phyloP scores from a whole-genome alignment of 352 stramenopile genomes.

The Phytophthora fragariaefolia region DNA sequence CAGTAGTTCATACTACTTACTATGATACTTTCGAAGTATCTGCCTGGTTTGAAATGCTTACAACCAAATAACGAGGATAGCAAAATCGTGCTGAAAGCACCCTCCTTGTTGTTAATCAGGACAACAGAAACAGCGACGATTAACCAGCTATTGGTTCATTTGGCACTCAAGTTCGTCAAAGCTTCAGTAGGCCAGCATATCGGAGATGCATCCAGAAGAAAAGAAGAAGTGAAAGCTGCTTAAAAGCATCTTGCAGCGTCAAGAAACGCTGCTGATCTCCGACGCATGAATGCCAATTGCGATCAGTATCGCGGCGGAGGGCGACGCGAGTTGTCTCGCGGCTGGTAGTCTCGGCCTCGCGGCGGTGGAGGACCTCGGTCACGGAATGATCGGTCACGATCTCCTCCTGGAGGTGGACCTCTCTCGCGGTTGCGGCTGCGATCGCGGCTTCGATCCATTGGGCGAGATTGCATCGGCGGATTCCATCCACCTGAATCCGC shows the following conservation, averaged over 20 bases:
- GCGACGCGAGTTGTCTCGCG: slow-evolving; percentile 39
- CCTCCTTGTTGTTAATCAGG: slow-evolving; percentile 39
- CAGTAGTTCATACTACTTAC: too few relatives aligned
- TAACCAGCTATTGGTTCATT: too few relatives aligned
- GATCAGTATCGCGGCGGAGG: slow-evolving; percentile 43
- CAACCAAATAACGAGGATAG: slow-evolving; percentile 4
- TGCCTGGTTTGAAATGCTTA: slow-evolving; percentile 2
- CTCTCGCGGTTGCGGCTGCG: slow-evolving; percentile 51
- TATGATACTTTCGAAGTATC: too few relatives aligned
- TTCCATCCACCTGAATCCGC: slow-evolving; percentile 37
- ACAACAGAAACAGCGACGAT: slow-evolving; percentile 20
- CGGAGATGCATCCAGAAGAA: slow-evolving; percentile 5
- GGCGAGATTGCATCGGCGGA: slow-evolving; percentile 27
- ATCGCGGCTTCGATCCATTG: slow-evolving; percentile 58
- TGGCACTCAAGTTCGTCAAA: slow-evolving; percentile 3
- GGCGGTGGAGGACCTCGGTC: slow-evolving; percentile 38
- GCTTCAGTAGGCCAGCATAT: slow-evolving; percentile 20
- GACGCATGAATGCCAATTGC: slow-evolving; percentile 12
- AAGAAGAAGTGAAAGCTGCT: slow-evolving; percentile 10
- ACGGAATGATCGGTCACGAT: slow-evolving; percentile 43
- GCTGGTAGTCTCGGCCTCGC: slow-evolving; percentile 39
- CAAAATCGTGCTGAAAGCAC: slow-evolving; percentile 24
- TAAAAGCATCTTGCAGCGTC: slow-evolving; percentile 1
- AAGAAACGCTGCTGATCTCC: slow-evolving; percentile 12
- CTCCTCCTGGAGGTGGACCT: slow-evolving; percentile 20